These are phyloP conservation scores for Corylus americana DNA, from an alignment of 306 rosid genomes.

Conservation along the genomic window DNA sequence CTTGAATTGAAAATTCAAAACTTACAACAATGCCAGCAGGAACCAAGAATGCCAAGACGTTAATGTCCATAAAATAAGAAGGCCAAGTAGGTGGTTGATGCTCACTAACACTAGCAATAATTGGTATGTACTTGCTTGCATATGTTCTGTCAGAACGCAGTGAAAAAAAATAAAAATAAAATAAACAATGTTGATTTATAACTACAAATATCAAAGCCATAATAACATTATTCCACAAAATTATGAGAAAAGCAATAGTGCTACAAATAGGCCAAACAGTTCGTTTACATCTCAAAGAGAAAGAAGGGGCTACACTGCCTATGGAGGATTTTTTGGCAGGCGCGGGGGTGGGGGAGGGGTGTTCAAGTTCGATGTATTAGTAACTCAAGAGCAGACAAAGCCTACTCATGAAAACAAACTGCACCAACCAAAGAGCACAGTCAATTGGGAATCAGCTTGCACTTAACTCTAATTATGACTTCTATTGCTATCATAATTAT, in stretches of 20 bases:
- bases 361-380: background rate
- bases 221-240: slow-evolving; percentile 11
- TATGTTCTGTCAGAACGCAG: slow-evolving; percentile 70
- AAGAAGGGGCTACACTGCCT: no score
- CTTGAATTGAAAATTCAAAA: background rate
- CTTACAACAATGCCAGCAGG: slow-evolving; percentile 98
- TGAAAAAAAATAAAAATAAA: slow-evolving; percentile 16
- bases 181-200: slow-evolving; percentile 9
- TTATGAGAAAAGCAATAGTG: slow-evolving; percentile 1
- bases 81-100: slow-evolving; percentile 99
- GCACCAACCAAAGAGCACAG: slow-evolving; percentile 5
- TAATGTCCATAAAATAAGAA: slow-evolving; percentile 99
- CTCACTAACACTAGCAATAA: slow-evolving; percentile 99
- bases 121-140: slow-evolving; percentile 99
- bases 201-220: background rate
- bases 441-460: background rate
- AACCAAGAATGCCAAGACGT: slow-evolving; percentile 96
- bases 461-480: slow-evolving; percentile 2
- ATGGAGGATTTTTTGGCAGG: no score
- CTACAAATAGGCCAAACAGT: background rate
- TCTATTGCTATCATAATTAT: slow-evolving; percentile 4
- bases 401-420: background rate
- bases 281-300: slow-evolving; percentile 8
- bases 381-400: slow-evolving; percentile 9
- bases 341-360: no score